Conservation (phyloP, 1,139 yeast genomes). For the Groenewaldozyma auringiensis region DNA sequence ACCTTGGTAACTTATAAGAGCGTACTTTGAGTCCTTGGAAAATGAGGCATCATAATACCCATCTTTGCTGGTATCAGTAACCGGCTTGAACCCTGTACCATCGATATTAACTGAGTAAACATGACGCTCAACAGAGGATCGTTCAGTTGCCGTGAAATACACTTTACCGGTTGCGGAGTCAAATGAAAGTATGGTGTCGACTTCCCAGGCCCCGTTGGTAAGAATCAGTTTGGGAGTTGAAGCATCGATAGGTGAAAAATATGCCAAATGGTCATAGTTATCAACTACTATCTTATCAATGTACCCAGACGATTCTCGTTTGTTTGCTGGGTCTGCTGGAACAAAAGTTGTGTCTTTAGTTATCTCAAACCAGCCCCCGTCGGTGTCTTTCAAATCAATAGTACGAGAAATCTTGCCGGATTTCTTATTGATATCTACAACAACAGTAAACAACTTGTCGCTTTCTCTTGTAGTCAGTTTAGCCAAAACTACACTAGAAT, state of each 20-base stretch:
- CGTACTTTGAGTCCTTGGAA: slow-evolving; percentile 50
- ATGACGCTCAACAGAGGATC: slow-evolving; percentile 51
- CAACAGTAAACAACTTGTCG: slow-evolving; percentile 47
- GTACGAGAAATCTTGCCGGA: slow-evolving; percentile 38
- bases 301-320: slow-evolving; percentile 47
- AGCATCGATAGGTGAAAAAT: slow-evolving; percentile 46
- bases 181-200: slow-evolving; percentile 50
- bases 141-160: slow-evolving; percentile 56
- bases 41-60: slow-evolving; percentile 66
- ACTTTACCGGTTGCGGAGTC: slow-evolving; percentile 46
- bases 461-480: slow-evolving; percentile 71
- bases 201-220: slow-evolving; percentile 65
- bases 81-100: slow-evolving; percentile 38
- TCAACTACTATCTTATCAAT: slow-evolving; percentile 65
- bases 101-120: slow-evolving; percentile 41
- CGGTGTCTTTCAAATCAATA: slow-evolving; percentile 41
- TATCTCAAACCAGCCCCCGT: slow-evolving; percentile 68
- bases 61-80: slow-evolving; percentile 48
- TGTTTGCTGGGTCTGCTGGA: slow-evolving; percentile 54
- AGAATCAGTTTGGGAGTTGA: slow-evolving; percentile 41
- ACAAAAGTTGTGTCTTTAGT: slow-evolving; percentile 62
- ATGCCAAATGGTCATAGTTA: slow-evolving; percentile 62
- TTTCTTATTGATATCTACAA: slow-evolving; percentile 40
- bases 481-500: slow-evolving; percentile 44
- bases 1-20: slow-evolving; percentile 49